Evolutionary conservation across 768 basidiomycete genomes (phyloP).

Genomic region (Tricholoma saponaceum): DNA sequence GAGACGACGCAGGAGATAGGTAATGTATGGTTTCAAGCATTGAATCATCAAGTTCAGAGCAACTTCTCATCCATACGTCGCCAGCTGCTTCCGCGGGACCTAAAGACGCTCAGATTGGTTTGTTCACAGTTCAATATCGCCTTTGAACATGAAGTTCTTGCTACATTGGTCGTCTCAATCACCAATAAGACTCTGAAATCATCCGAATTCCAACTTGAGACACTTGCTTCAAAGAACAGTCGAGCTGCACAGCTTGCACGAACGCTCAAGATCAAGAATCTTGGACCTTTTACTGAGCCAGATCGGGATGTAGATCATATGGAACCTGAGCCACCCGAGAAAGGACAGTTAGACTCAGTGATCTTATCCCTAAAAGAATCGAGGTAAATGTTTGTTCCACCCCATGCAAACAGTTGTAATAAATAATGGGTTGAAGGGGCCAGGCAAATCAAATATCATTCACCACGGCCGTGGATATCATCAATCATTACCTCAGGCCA

Average conservation of each 20-base stretch:
- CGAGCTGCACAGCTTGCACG: neutral
- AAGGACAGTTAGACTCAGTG: neutral
- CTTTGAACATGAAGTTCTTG: neutral
- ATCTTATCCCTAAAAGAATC: neutral
- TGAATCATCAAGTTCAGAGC: neutral
- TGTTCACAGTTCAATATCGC: neutral
- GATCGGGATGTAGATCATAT: no score
- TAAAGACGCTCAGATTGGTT: neutral
- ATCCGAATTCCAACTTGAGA: neutral
- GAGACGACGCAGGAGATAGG: neutral
- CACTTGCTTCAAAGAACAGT: neutral
- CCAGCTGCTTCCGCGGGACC: neutral
- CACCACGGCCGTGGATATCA: neutral
- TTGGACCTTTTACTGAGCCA: neutral
- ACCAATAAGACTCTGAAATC: neutral
- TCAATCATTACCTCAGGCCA: neutral
- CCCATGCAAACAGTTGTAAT: no score
- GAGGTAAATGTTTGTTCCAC: neutral
- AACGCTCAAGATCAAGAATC: neutral
- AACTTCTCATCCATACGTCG: neutral
- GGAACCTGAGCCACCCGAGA: neutral
- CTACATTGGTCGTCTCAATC: neutral
- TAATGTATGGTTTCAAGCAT: neutral
- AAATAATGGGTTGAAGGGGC: no score
- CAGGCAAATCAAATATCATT: no score